phyloP scores from a whole-genome alignment of 495 filamentous ascomycete species.

The Penicillium coffeae region DNA sequence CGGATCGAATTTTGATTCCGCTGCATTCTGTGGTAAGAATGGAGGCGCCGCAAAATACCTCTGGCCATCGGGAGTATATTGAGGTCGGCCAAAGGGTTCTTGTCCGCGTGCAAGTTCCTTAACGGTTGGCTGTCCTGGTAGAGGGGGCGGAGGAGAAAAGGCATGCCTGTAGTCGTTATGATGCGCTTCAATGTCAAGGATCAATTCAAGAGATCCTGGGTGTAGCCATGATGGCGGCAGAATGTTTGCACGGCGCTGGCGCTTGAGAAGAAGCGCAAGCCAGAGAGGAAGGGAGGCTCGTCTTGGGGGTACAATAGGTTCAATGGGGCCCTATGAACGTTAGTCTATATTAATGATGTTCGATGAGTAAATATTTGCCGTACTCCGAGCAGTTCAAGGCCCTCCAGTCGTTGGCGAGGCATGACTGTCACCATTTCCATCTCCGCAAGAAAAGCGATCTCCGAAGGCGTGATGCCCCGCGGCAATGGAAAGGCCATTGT shows the following conservation, averaged over 20 bases:
- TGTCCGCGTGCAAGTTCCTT: slow-evolving; percentile 23
- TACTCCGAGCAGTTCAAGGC: slow-evolving; percentile 80
- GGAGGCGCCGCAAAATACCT: slow-evolving; percentile 41
- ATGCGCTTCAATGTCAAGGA: slow-evolving; percentile 77
- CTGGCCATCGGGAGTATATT: slow-evolving; percentile 39
- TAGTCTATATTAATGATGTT: slow-evolving; percentile 7
- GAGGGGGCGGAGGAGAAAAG: slow-evolving; percentile 71
- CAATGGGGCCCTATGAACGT: slow-evolving; percentile 64
- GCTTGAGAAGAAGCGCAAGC: slow-evolving; percentile 96
- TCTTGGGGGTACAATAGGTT: slow-evolving; percentile 73
- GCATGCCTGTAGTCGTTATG: slow-evolving; percentile 48
- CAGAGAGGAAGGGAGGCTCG: slow-evolving; percentile 81
- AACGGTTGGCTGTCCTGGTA: slow-evolving; percentile 45
- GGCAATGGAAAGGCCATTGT: slow-evolving; percentile 80
- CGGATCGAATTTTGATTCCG: slow-evolving; percentile 20
- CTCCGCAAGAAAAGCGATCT: slow-evolving; percentile 94
- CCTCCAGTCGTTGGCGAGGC: slow-evolving; percentile 85
- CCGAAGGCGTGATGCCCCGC: slow-evolving; percentile 77
- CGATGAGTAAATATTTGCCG: slow-evolving; percentile 34
- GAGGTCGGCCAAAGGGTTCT: slow-evolving; percentile 28
- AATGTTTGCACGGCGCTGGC: slow-evolving; percentile 92
- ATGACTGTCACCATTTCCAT: slow-evolving; percentile 93
- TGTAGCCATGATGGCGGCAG: slow-evolving; percentile 85
- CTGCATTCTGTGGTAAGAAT: slow-evolving; percentile 42
- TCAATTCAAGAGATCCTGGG: slow-evolving; percentile 62